Evolutionary conservation across 441 rosid species (phyloP), one percentile per base, ranked within the genome.

Genomic region (Corymbia calophylla): DNA sequence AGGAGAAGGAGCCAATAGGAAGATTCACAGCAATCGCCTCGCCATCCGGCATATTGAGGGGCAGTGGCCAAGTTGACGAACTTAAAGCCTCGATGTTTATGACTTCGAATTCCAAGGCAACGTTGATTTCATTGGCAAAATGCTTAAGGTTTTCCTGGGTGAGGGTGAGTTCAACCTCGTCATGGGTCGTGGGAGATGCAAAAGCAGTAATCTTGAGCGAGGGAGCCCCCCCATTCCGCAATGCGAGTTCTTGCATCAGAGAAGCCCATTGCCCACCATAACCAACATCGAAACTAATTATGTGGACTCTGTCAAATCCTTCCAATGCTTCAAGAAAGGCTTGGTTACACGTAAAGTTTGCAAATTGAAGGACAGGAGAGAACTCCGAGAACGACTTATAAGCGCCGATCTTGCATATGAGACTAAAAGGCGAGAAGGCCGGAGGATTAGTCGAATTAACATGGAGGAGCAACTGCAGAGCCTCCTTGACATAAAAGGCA

Each of bases 401-500:
- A 85, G 97, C 98, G 12, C 94, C 95, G 90, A 96, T 92, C 91
- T 95, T 96, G 91, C 92, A 93, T 89, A 96, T 92, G 68, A 93
- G 91, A 90, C 93, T 94, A 15, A 92, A 94, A 7, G 93, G 92
- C 31, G 88, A 93, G 21, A 89, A 92, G 70, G 92, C 82, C 77
- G 93, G 91, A 88, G 86, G 91, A 87, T 92, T 89, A 92, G 91
- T 93, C 91, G 89, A 89, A 49, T 89, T 91, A 91, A 85, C 91
- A 88, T 93, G 95, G 39, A 94, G 92, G 25, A 94, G 93, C 68
- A 91, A 93, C 88, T 92, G 94, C 89, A 97, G 93, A 91, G 99
- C 99, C 90, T 97, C 99, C 94, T 93, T 97, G 95, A 96, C 96
- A 92, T 97, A 97, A 87, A 94, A 96, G 90, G 97, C 97, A 90